Evolutionary conservation across 202 grass and related monocot genomes (phyloP).

Genomic region (Panicum virgatum): DNA sequence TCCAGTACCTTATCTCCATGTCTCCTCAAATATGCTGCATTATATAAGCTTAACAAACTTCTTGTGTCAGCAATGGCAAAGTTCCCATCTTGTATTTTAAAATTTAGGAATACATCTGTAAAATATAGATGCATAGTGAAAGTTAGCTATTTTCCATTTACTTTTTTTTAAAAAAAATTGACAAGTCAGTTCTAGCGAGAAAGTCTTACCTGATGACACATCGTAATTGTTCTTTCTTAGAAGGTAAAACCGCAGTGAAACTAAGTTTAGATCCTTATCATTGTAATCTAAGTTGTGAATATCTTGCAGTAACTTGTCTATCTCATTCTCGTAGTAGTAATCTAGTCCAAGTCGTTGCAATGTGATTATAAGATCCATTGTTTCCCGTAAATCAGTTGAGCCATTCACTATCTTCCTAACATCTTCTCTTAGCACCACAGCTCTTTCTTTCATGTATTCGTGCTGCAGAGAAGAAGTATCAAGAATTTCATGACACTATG

Average conservation of each 20-base stretch:
- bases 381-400: background rate
- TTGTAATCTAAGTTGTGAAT: constrained; percentile 29
- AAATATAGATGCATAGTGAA: background rate
- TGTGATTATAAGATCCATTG: constrained; percentile 37
- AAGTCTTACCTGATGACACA: constrained; percentile 38
- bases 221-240: constrained; percentile 48
- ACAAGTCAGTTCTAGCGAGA: background rate
- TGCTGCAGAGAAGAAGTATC: background rate
- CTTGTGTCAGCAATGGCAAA: constrained; percentile 38
- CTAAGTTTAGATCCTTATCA: constrained; percentile 29
- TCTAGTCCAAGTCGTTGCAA: constrained; percentile 47
- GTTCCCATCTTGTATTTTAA: constrained; percentile 42
- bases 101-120: constrained; percentile 51
- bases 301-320: background rate
- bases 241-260: constrained; percentile 45
- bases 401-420: constrained; percentile 29
- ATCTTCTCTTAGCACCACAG: constrained; percentile 35
- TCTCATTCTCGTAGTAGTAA: constrained; percentile 43
- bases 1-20: constrained; percentile 42
- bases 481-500: background rate
- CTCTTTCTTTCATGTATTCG: constrained; percentile 6
- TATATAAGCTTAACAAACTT: constrained; percentile 62
- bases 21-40: constrained; percentile 48
- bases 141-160: background rate
- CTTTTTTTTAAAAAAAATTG: background rate